phyloP scores from a whole-genome alignment of 108 stramenopile genomes.

The Skeletonema menzelii region DNA sequence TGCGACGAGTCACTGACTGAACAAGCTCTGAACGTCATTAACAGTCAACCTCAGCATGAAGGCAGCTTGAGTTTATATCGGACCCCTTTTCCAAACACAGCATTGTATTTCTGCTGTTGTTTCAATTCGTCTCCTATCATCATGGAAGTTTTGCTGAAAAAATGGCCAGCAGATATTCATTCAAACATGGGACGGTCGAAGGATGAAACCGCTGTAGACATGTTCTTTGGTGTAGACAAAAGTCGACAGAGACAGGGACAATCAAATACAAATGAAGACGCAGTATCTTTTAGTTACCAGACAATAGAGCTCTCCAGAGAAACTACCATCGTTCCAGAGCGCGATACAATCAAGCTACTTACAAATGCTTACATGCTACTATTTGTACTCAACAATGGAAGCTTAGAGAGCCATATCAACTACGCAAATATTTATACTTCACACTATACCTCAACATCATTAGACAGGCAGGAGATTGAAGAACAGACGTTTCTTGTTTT shows the following conservation, averaged over 20 bases:
- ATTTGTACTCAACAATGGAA: background rate
- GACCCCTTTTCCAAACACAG: background rate
- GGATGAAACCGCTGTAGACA: background rate
- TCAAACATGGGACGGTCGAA: background rate
- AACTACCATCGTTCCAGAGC: background rate
- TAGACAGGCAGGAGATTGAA: background rate
- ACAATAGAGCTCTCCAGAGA: background rate
- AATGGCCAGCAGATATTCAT: background rate
- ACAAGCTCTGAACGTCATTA: background rate
- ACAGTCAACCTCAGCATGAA: background rate
- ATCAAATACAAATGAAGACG: background rate
- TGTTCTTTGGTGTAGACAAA: background rate
- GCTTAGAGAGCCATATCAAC: background rate
- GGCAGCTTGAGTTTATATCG: background rate
- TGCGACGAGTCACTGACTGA: background rate
- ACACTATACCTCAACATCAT: background rate
- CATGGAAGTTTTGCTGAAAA: background rate
- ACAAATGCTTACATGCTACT: background rate
- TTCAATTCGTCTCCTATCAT: background rate
- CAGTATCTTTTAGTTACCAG: background rate
- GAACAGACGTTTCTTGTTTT: background rate
- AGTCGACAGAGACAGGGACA: background rate
- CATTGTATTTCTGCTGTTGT: background rate
- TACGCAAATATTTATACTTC: background rate
- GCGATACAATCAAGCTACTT: background rate